phyloP scores from a whole-genome alignment of 2,329 filamentous ascomycete species.

The Fusarium napiforme region DNA sequence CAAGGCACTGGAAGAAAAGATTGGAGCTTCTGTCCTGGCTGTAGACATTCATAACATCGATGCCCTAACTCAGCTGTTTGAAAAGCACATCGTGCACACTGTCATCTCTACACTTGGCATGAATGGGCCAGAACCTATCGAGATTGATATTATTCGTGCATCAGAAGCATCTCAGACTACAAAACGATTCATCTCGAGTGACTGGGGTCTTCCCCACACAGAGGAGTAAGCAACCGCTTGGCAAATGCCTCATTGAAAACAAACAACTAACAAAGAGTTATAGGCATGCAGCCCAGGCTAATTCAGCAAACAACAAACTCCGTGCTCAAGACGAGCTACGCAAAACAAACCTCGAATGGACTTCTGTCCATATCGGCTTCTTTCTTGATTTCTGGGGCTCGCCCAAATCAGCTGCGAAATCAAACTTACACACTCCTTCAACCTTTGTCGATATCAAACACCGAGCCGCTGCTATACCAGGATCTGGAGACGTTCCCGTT shows the following conservation, averaged over 20 bases:
- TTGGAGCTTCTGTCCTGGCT: neutral
- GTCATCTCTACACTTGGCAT: constrained; percentile 2
- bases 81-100: constrained; percentile 10
- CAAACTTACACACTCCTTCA: neutral
- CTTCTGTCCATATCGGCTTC: constrained; percentile 1
- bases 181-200: constrained; percentile 1
- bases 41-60: neutral
- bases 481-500: neutral
- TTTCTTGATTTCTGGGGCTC: constrained; percentile 21
- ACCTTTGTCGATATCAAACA: neutral
- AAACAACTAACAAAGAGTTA: neutral
- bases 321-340: constrained; percentile 3
- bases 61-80: neutral
- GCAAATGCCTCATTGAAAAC: neutral
- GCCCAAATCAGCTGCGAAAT: neutral
- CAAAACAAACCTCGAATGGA: constrained; percentile 16
- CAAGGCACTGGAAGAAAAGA: neutral
- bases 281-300: neutral
- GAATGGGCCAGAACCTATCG: neutral
- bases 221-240: neutral
- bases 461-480: neutral
- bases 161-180: neutral
- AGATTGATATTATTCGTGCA: neutral
- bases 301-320: constrained; percentile 11
- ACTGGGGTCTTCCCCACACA: constrained; percentile 5